Evolutionary conservation across 192 early-diverging fungal genomes (phyloP), one percentile per base, ranked within the genome.

Genomic region (Coemansia aciculifera): DNA sequence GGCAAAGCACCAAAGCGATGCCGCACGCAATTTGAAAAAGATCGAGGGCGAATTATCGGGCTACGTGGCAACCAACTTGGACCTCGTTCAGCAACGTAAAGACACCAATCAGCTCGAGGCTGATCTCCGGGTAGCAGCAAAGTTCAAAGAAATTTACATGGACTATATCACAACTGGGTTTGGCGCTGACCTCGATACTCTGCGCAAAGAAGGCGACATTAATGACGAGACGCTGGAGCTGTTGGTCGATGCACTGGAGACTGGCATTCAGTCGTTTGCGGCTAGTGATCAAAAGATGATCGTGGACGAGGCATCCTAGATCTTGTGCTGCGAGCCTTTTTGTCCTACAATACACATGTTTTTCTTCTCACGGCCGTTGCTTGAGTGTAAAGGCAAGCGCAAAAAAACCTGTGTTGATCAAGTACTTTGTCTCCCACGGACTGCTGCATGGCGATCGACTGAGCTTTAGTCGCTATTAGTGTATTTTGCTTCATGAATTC

Each of bases 101-200:
- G 39, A 24, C 43, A 8, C 3, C 19, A 54, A 36, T 31, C 59
- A 37, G 15, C 23, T 9, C 17, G 63, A 62, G 24, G 38, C 36
- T 19, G 78, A 72, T 59, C 52, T 36, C 51, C 54, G 40, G 40
- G 56, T 64, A 31, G 46, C 51, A 39, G 42, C 63, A 29, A 71
- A 67, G 66, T 80, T 80, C 66, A 80, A 72, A 39, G 67, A 75
- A 51, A 62, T 77, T 19, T 82, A 82, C 63, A 82, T 82, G 79
- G 75, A 77, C 24, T 73, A 77, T 38, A 65, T 74, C 10, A 73
- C 79, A 2, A 72, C 60, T 8, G 79, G 75, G 9, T 82, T 82
- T 67, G 79, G 79, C 15, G 36, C 75, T 0, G 79, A 82, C 67
- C 72, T 82, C 3, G 72, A 82, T 43, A 56, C 46, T 38, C 63